Evolutionary conservation across 768 basidiomycete species (phyloP).

Genomic region (Mycena indigotica): DNA sequence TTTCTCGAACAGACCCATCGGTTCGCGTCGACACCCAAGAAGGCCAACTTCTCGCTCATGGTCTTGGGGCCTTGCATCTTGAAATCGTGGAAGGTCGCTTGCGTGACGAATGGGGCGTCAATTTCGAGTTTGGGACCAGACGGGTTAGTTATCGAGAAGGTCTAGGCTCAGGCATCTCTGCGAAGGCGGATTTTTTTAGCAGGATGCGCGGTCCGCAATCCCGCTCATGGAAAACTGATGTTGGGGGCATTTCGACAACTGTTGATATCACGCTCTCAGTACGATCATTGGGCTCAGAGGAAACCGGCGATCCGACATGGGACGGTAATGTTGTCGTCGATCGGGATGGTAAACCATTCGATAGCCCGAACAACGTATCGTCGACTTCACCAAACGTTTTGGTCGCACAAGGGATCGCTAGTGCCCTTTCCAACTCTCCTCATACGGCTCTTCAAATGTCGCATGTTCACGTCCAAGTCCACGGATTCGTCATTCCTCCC

Average conservation of each 20-base stretch:
- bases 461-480: constrained; percentile 59
- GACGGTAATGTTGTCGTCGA: constrained; percentile 76
- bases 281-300: constrained; percentile 53
- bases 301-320: constrained; percentile 70
- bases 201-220: too few species aligned
- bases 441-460: constrained; percentile 76
- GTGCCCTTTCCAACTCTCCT: constrained; percentile 74
- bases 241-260: constrained; percentile 55
- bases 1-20: constrained; percentile 89
- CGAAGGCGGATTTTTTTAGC: too few species aligned
- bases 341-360: constrained; percentile 50
- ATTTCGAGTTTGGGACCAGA: constrained; percentile 75
- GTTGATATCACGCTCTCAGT: constrained; percentile 59
- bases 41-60: constrained; percentile 82
- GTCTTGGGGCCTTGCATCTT: constrained; percentile 84
- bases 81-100: constrained; percentile 86
- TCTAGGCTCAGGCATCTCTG: constrained; percentile 33
- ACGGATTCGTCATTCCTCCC: constrained; percentile 43
- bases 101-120: constrained; percentile 75
- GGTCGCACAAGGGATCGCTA: constrained; percentile 70
- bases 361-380: constrained; percentile 49
- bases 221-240: constrained; percentile 62
- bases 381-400: constrained; percentile 51
- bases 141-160: constrained; percentile 82
- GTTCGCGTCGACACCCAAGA: constrained; percentile 79